Evolutionary conservation across 371 early-diverging fungal genomes (phyloP).

Genomic region (Haplosporangium sp.): DNA sequence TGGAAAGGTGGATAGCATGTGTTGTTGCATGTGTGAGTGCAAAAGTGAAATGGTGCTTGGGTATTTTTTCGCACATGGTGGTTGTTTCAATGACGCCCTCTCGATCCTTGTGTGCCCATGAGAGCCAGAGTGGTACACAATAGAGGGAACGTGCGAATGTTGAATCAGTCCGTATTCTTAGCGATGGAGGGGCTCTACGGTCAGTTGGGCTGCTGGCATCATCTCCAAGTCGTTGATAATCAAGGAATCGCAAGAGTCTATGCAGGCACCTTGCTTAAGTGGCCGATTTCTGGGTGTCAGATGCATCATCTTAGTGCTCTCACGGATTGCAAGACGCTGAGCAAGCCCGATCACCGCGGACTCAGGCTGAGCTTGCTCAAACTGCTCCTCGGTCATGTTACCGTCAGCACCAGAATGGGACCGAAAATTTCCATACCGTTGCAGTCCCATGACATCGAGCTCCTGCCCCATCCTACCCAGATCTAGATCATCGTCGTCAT

Average conservation of each 20-base stretch:
- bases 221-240: conserved; percentile 20
- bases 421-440: conserved; percentile 17
- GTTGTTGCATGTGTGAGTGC: no score
- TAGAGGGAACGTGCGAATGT: neutral
- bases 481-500: conserved; percentile 1
- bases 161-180: neutral
- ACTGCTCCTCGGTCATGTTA: no score
- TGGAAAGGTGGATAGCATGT: no score
- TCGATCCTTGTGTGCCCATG: no score
- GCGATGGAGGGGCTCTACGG: no score
- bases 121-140: no score
- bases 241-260: conserved; percentile 16
- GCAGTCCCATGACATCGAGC: conserved; percentile 17
- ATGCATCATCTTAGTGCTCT: neutral
- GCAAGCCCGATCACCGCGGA: no score
- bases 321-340: no score
- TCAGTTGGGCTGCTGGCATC: neutral
- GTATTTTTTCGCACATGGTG: no score
- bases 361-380: neutral
- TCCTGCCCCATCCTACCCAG: conserved; percentile 19
- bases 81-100: no score
- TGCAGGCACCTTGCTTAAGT: neutral
- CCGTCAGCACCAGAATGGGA: neutral
- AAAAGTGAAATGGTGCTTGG: no score
- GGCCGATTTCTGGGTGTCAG: conserved; percentile 3